Conservation (phyloP, 345 rosid genomes). For the Trapa incisa region DNA sequence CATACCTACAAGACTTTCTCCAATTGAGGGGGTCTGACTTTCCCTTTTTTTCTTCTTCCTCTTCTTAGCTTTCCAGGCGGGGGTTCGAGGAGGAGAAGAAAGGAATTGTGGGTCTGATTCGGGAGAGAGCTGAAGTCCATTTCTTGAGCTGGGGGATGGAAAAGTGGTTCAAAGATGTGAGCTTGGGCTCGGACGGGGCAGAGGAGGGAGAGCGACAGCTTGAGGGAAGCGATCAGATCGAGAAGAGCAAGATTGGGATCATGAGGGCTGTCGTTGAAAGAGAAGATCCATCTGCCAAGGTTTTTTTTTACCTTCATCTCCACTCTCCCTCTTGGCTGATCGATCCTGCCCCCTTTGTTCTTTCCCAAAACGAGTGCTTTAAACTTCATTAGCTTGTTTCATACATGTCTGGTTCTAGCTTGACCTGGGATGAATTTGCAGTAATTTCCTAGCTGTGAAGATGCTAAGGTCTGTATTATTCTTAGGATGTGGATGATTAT, state of each 20-base stretch:
- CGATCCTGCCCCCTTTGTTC: not conserved
- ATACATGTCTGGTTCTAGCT: not conserved
- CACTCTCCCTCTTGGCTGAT: not conserved
- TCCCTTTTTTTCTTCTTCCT: not conserved
- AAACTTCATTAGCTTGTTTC: not conserved
- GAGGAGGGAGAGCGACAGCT: constrained; percentile 5
- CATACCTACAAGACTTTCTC: no score
- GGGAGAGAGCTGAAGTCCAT: not conserved
- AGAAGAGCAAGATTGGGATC: constrained; percentile 58
- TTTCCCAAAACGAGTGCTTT: not conserved
- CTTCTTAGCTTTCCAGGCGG: not conserved
- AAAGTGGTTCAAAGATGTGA: constrained; percentile 13
- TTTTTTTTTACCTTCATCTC: not conserved
- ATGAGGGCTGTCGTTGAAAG: constrained; percentile 68
- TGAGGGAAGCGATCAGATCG: constrained; percentile 37
- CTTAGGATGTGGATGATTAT: constrained; percentile 65
- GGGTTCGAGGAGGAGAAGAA: not conserved
- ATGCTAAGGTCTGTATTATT: not conserved
- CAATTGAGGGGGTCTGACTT: not conserved
- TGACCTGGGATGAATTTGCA: not conserved
- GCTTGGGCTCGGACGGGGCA: not conserved
- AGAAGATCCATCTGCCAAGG: constrained; percentile 77
- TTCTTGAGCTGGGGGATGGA: not conserved
- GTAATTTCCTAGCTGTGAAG: not conserved
- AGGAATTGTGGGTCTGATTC: not conserved